A percentile compares a stretch with the other conserved stretches of the same genome.
phyloP scores from a whole-genome alignment of 345 rosid genomes.

The Eucalyptus paniculata region DNA sequence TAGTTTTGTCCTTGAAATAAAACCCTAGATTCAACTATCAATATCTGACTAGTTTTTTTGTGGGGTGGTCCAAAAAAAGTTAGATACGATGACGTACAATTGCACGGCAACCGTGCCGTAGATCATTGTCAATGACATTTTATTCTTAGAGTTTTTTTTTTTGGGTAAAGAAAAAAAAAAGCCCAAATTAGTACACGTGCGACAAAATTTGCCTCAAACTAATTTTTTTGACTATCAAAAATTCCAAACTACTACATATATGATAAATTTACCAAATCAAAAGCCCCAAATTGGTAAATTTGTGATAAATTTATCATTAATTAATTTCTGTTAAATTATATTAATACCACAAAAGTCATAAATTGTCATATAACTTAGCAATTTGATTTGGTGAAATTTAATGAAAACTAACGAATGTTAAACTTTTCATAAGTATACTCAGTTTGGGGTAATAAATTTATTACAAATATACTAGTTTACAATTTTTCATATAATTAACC shows the following conservation, averaged over 20 bases:
- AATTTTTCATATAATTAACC: accelerated
- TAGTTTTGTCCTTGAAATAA: neutral
- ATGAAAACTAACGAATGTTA: accelerated
- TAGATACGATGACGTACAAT: neutral
- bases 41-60: neutral
- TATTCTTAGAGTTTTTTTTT: no score
- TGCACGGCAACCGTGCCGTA: accelerated
- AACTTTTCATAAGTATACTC: accelerated
- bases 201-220: accelerated
- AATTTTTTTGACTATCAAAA: accelerated
- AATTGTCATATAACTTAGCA: no score
- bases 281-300: accelerated
- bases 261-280: no score
- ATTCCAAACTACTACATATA: accelerated
- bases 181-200: accelerated
- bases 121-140: neutral
- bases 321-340: accelerated
- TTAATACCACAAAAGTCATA: neutral
- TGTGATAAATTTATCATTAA: no score
- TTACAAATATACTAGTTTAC: accelerated
- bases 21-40: neutral
- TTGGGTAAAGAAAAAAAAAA: no score
- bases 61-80: accelerated
- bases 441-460: accelerated
- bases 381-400: accelerated